phyloP scores from a whole-genome alignment of 192 early-diverging fungal species.

The Polychytrium aggregatum region DNA sequence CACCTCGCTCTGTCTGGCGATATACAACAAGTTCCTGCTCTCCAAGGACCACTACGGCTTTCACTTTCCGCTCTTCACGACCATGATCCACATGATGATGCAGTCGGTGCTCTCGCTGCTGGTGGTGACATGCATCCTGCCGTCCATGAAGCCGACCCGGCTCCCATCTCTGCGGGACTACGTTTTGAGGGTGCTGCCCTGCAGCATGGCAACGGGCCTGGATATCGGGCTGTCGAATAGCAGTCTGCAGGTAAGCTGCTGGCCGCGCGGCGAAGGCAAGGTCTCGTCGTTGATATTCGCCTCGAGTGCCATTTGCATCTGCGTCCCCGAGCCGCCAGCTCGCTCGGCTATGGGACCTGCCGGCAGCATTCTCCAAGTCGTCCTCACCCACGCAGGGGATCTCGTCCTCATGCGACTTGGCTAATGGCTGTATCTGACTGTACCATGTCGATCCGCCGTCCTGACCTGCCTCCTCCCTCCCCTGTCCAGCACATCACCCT shows the following conservation, averaged over 20 bases:
- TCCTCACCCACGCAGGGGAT: too few species aligned
- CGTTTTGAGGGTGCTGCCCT: constrained; percentile 66
- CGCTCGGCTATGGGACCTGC: not conserved
- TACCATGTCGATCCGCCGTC: too few species aligned
- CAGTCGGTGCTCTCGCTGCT: constrained; percentile 55
- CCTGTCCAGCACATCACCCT: constrained; percentile 59
- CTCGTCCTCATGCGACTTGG: too few species aligned
- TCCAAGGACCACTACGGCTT: constrained; percentile 70
- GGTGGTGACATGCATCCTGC: constrained; percentile 40
- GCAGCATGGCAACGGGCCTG: constrained; percentile 75
- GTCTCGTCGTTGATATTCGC: too few species aligned
- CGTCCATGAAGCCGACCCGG: constrained; percentile 46
- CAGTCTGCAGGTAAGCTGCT: constrained; percentile 50
- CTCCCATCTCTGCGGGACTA: constrained; percentile 44
- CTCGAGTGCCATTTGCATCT: too few species aligned
- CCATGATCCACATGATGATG: constrained; percentile 71
- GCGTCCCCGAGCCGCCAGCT: too few species aligned
- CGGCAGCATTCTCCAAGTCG: not conserved
- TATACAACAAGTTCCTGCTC: constrained; percentile 96
- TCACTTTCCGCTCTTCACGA: constrained; percentile 77
- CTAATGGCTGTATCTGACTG: too few species aligned
- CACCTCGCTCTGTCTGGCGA: constrained; percentile 61
- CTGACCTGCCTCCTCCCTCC: not conserved
- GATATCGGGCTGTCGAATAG: constrained; percentile 88
- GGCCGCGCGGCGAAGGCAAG: too few species aligned